Percentiles rank a stretch among this genome's conserved stretches.
Conservation (phyloP, 345 rosid species). For the Gynandropsis gynandra region DNA sequence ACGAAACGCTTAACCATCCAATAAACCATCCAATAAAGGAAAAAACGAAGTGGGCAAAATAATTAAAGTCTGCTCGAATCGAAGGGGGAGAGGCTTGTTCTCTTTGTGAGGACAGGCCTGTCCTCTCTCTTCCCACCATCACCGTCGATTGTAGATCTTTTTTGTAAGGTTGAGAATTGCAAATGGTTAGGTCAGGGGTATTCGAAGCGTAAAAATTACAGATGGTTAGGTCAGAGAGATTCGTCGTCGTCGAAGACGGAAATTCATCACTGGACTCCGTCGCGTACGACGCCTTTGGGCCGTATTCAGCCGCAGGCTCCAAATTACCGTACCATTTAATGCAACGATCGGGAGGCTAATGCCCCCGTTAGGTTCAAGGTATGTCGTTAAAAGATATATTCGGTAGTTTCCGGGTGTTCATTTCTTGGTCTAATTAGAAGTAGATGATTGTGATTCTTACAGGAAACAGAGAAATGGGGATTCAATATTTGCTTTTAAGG, state of each 20-base stretch:
- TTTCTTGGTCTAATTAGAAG: too few species aligned
- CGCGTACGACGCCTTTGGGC: conserved; percentile 80
- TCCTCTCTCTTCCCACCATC: conserved; percentile 26
- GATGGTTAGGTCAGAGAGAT: too few species aligned
- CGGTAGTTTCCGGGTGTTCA: too few species aligned
- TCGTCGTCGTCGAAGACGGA: conserved; percentile 30
- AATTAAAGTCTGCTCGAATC: too few species aligned
- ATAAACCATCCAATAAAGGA: too few species aligned
- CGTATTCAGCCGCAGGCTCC: conserved; percentile 98
- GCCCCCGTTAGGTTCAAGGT: conserved; percentile 75
- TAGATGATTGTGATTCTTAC: too few species aligned
- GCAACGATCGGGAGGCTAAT: conserved; percentile 97
- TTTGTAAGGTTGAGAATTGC: conserved; percentile 1
- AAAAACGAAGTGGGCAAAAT: too few species aligned
- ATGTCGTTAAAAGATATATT: too few species aligned
- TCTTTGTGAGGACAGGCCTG: too few species aligned
- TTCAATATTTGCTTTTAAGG: too few species aligned
- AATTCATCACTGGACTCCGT: conserved; percentile 33
- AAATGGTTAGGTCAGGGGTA: conserved; percentile 50
- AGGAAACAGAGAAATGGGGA: too few species aligned
- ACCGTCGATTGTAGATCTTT: conserved; percentile 25
- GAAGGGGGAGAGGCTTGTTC: conserved; percentile 28
- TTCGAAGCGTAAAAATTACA: conserved; percentile 31
- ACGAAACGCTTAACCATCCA: too few species aligned
- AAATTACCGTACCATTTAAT: conserved; percentile 68